These are phyloP conservation scores for Lumnitzera littorea DNA, from an alignment of 345 rosid genomes.

Conservation along the genomic window DNA sequence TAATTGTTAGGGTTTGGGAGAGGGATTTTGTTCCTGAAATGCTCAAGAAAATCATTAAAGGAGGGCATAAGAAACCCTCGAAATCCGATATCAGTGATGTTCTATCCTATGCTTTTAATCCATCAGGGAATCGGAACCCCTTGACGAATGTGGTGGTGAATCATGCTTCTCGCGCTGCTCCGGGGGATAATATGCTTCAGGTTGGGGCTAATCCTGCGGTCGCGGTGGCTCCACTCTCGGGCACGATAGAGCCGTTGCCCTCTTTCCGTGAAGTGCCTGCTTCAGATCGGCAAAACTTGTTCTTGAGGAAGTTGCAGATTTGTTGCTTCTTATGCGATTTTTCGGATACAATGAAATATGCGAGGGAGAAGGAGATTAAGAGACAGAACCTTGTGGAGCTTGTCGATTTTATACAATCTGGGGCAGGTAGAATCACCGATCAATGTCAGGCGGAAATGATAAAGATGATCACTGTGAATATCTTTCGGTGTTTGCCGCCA, in stretches of 20 bases:
- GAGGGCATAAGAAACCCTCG: slow-evolving; percentile 39
- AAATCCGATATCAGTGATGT: slow-evolving; percentile 26
- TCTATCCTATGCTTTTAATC: slow-evolving; percentile 6
- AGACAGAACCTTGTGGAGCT: slow-evolving; percentile 40
- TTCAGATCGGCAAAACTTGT: slow-evolving; percentile 31
- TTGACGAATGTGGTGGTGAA: slow-evolving; percentile 30
- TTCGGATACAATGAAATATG: slow-evolving; percentile 16
- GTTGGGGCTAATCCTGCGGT: slow-evolving; percentile 3
- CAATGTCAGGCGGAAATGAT: slow-evolving; percentile 42
- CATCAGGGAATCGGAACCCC: slow-evolving; percentile 15
- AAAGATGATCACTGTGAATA: slow-evolving; percentile 35
- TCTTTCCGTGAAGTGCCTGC: slow-evolving; percentile 35
- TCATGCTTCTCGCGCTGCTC: slow-evolving; percentile 32
- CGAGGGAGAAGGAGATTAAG: slow-evolving; percentile 46
- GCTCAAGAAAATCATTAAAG: slow-evolving; percentile 51
- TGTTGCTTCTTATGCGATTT: slow-evolving; percentile 48
- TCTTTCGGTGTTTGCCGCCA: slow-evolving; percentile 50
- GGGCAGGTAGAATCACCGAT: slow-evolving; percentile 39
- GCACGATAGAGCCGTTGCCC: slow-evolving; percentile 31
- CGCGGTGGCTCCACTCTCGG: slow-evolving; percentile 19
- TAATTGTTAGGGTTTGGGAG: slow-evolving; percentile 5
- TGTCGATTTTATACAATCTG: slow-evolving; percentile 47
- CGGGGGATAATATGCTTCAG: slow-evolving; percentile 3
- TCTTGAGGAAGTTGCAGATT: slow-evolving; percentile 37
- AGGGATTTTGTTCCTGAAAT: slow-evolving; percentile 9